Conservation (phyloP, 2,329 filamentous ascomycete genomes). For the Beauveria bassiana region DNA sequence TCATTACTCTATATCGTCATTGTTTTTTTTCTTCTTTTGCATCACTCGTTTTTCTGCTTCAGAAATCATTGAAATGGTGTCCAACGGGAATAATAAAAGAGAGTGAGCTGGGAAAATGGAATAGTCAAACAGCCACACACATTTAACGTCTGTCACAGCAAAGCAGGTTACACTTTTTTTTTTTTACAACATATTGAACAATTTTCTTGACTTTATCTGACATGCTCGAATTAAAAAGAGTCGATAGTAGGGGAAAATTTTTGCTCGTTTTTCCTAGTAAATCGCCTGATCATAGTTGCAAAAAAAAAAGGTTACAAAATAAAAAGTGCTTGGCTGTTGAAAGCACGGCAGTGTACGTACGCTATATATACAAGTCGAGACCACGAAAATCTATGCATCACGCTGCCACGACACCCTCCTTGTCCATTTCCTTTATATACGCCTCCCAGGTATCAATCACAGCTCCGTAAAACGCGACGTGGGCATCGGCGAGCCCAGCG, state of each 20-base stretch:
- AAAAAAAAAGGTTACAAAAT: neutral
- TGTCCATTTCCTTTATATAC: conserved; percentile 85
- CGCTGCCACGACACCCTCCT: conserved; percentile 37
- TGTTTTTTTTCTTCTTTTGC: neutral
- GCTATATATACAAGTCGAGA: neutral
- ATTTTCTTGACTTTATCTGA: no score
- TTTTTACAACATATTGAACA: neutral
- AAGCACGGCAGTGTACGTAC: neutral
- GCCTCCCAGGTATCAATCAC: conserved; percentile 80
- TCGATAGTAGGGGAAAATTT: neutral
- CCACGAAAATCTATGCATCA: neutral
- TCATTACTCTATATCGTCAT: conserved; percentile 1
- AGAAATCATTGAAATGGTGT: neutral
- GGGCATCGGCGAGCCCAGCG: conserved; percentile 72
- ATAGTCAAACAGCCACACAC: no score
- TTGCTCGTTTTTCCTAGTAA: neutral
- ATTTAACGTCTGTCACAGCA: no score
- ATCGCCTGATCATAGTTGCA: neutral
- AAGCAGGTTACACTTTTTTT: neutral
- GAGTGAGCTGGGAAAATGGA: no score
- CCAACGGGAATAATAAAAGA: no score
- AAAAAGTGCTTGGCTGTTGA: no score
- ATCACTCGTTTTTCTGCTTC: no score
- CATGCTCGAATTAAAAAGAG: no score
- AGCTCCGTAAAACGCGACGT: conserved; percentile 77